Evolutionary conservation across 768 basidiomycete species (phyloP), one percentile per base, ranked within the genome.

Genomic region (Leccinum incarnatum): DNA sequence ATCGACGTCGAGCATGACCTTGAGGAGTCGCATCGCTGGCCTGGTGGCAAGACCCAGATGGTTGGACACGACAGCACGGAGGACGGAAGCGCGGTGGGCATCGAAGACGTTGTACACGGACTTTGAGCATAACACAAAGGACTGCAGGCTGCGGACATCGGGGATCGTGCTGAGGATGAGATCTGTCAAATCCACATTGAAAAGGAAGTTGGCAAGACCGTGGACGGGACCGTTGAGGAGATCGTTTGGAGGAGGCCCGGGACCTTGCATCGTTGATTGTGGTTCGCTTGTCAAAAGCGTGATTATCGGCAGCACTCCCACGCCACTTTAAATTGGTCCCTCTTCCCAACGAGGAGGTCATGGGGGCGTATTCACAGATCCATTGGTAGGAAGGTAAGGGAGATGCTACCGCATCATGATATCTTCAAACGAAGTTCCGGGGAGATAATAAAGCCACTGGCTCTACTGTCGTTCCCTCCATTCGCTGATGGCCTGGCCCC

Each of bases 11-110:
- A 50, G 51, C 55, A 57, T 50, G 42, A 65, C 55, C 34, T 62
- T 65, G 57, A 65, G 47, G 51, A 65, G 64, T 25, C 64, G 57
- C 55, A 65, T 46, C 49, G 64, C 64, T 7, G 57, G 30, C 11
- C 55, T 21, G 9, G 34, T 30, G 14, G 53, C 51, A 5, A 55
- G 42, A 36, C 64, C 64, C 12, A 65, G 57, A 8, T 65, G 55
- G 53, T 65, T 65, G 10, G 64, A 57, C 8, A 62, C 34, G 34
- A 65, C 57, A 5, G 57, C 53, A n/a, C 64, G 19, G 9, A 65
- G 57, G 46, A 65, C 25, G n/a, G 64, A 65, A 19, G 34, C 36
- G 1, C 61, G 64, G 19, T 45, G 57, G 25, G 50, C 15, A 12
- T 40, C n/a, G 30, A 62, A 65, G 61, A 62, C 55, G 37, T 51